Evolutionary conservation across 2,329 filamentous ascomycete genomes (phyloP), one percentile per base, ranked within the genome.

Genomic region (Monosporascus sp.): DNA sequence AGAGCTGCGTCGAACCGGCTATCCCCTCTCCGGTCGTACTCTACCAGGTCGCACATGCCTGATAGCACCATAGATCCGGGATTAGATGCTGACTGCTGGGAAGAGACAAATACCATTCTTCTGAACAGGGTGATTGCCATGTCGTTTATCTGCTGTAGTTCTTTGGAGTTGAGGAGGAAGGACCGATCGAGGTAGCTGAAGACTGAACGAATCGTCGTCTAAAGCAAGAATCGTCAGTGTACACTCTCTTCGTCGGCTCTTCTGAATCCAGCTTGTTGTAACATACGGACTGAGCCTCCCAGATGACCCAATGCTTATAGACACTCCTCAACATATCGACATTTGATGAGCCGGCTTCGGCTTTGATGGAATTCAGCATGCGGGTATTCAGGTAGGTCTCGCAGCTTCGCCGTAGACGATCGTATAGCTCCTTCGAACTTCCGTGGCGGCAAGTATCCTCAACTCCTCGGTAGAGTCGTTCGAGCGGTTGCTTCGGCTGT

Each of bases 181-280:
- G 91, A 89, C 57, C 94, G 86, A 68, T 99, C 93, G 59, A 99
- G 80, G 65, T 92, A 99, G 73, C 91, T 96, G 72, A 97, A 97
- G 39, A 95, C 88, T 58, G 89, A 93, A 48, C 91, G 84, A 50
- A 99, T 82, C 15, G 86, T 85, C 59, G 85, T 81, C 57, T 64
- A 25, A 25, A 50, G 37, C 38, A 35, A 35, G 31, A 35, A 14
- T 35, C 11, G 31, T 35, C 31, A 35, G 11, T 35, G 31, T 11
- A 35, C 31, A 35, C 5, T 35, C 31, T 14, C 31, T 11, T 35
- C 9, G 5, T 35, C 31, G 31, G 5, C 9, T 14, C 11, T 35
- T 35, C 5, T 5, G 31, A 35, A 35, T 14, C 3, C 5, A 8
- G 18, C 18, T 43, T 14, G 18, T 24, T 5, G 20, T 14, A 8